Evolutionary conservation across 1,284 basidiomycete genomes (phyloP).

Genomic region (Trichosporon coremiiforme): DNA sequence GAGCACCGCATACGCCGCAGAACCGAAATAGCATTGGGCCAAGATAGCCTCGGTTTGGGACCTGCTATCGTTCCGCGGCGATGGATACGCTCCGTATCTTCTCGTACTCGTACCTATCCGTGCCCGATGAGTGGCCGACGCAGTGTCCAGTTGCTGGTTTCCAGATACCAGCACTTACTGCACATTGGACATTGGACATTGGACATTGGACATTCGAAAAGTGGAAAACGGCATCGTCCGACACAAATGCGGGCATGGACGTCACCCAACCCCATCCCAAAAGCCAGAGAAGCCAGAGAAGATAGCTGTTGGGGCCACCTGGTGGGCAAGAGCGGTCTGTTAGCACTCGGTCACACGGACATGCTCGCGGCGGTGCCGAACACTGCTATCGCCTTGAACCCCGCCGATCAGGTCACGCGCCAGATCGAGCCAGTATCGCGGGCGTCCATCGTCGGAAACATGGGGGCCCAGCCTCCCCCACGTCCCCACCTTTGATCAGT

Average conservation of each 20-base stretch:
- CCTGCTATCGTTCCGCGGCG: background rate
- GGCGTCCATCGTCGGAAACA: no score
- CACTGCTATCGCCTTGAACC: background rate
- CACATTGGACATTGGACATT: background rate
- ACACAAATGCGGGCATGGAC: background rate
- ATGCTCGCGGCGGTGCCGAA: background rate
- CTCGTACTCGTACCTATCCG: no score
- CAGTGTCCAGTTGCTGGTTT: background rate
- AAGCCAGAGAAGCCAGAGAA: background rate
- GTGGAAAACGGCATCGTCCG: background rate
- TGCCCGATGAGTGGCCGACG: background rate
- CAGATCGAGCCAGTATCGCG: background rate
- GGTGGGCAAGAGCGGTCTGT: no score
- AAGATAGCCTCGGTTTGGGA: no score
- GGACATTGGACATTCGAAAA: no score
- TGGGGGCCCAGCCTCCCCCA: no score
- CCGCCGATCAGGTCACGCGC: background rate
- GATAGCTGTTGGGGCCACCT: no score
- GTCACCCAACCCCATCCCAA: background rate
- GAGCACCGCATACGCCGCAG: background rate
- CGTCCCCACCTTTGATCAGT: no score
- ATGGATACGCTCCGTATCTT: background rate
- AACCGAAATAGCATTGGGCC: background rate
- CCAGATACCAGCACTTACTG: background rate
- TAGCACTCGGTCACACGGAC: background rate